phyloP scores from a whole-genome alignment of 164 flowering plant genomes.

The Taxillus chinensis region DNA sequence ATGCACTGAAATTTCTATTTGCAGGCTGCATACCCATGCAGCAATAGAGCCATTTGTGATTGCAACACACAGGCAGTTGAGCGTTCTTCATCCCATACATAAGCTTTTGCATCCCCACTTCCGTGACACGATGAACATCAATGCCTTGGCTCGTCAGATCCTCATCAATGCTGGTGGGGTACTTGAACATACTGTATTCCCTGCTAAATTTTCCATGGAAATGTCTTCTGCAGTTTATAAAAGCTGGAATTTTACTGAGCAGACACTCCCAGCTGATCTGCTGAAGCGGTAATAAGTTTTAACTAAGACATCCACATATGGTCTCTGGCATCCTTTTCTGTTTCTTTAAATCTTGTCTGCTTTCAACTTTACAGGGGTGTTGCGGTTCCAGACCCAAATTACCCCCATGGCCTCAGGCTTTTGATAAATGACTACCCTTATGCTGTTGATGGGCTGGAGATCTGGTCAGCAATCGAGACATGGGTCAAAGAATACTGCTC shows the following conservation, averaged over 20 bases:
- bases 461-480: slow-evolving; percentile 69
- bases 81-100: slow-evolving; percentile 72
- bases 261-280: slow-evolving; percentile 73
- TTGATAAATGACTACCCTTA: slow-evolving; percentile 76
- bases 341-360: neutral
- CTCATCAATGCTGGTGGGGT: slow-evolving; percentile 76
- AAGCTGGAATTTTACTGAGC: slow-evolving; percentile 65
- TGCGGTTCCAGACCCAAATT: slow-evolving; percentile 47
- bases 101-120: slow-evolving; percentile 87
- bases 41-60: slow-evolving; percentile 80
- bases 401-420: slow-evolving; percentile 54
- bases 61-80: slow-evolving; percentile 72
- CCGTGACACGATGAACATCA: slow-evolving; percentile 80
- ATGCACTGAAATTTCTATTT: slow-evolving; percentile 5
- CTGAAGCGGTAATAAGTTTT: slow-evolving; percentile 44
- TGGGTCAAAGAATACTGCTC: slow-evolving; percentile 74
- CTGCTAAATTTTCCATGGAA: slow-evolving; percentile 66
- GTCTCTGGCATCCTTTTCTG: neutral
- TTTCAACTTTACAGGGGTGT: slow-evolving; percentile 46
- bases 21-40: slow-evolving; percentile 88
- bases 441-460: slow-evolving; percentile 80
- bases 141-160: slow-evolving; percentile 73
- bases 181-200: slow-evolving; percentile 73
- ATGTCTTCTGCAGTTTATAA: slow-evolving; percentile 63
- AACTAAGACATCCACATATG: neutral